Conservation (phyloP, 345 rosid genomes). For the Aquilaria malaccensis region DNA sequence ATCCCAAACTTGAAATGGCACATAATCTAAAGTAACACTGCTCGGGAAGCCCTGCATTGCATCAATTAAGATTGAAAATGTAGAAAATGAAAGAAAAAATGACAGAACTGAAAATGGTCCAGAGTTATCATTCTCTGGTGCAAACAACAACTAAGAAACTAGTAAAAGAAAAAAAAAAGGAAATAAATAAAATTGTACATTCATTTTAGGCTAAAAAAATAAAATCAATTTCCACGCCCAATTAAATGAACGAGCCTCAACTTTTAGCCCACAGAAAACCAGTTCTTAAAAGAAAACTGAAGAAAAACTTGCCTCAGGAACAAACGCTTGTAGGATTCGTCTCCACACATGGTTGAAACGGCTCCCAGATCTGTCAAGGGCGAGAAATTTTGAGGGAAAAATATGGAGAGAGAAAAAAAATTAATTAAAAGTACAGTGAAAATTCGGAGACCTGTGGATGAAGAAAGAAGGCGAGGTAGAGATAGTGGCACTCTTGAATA, state of each 20-base stretch:
- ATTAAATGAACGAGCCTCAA: no score
- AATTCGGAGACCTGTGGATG: slow-evolving; percentile 39
- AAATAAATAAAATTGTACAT: neutral
- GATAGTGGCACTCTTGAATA: slow-evolving; percentile 58
- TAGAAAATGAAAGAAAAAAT: neutral
- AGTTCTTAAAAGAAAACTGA: neutral
- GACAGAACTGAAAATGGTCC: no score
- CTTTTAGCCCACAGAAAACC: no score
- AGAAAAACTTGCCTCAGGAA: slow-evolving; percentile 62
- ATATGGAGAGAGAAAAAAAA: neutral
- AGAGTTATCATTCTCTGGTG: no score
- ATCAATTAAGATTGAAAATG: neutral
- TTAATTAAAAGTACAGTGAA: neutral
- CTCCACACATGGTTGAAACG: slow-evolving; percentile 73
- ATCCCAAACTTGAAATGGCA: slow-evolving; percentile 88
- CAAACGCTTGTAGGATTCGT: slow-evolving; percentile 80
- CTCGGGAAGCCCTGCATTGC: slow-evolving; percentile 68
- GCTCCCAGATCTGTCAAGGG: slow-evolving; percentile 39
- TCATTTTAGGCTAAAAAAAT: no score
- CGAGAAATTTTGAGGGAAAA: neutral
- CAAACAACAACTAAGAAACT: neutral
- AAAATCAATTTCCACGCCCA: no score
- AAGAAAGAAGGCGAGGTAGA: slow-evolving; percentile 51
- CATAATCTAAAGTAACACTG: slow-evolving; percentile 89
- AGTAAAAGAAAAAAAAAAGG: neutral